A percentile compares a stretch with the other conserved stretches of the same genome.
Evolutionary conservation across 495 filamentous ascomycete species (phyloP).

Genomic region (Thermothielavioides terrestris): DNA sequence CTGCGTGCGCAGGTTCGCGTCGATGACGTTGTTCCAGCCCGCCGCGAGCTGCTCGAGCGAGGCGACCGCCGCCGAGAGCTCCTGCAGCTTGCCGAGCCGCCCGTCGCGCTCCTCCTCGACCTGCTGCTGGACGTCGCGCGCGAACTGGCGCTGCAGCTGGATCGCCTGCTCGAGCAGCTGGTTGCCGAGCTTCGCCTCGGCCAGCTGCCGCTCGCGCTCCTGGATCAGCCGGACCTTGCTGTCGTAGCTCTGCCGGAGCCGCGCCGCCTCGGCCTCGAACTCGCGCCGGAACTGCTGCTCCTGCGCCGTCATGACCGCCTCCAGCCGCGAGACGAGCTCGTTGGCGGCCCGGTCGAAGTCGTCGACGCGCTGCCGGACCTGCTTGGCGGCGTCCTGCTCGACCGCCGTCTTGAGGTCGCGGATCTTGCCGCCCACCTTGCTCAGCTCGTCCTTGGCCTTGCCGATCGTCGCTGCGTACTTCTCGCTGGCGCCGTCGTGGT

Average conservation of each 20-base stretch:
- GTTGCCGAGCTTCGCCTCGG: slow-evolving; percentile 73
- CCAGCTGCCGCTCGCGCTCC: slow-evolving; percentile 60
- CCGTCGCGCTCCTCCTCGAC: slow-evolving; percentile 86
- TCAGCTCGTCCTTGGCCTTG: slow-evolving; percentile 78
- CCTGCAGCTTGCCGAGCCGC: slow-evolving; percentile 74
- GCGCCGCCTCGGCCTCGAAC: slow-evolving; percentile 80
- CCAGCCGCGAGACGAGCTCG: slow-evolving; percentile 73
- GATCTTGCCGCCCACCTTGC: slow-evolving; percentile 66
- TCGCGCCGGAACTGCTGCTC: slow-evolving; percentile 75
- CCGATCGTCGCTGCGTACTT: slow-evolving; percentile 67
- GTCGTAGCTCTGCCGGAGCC: slow-evolving; percentile 64
- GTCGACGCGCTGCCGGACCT: slow-evolving; percentile 59
- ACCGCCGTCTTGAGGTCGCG: slow-evolving; percentile 55
- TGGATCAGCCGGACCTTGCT: slow-evolving; percentile 69
- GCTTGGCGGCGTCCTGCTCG: slow-evolving; percentile 62
- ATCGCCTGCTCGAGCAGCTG: slow-evolving; percentile 86
- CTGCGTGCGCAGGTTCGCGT: slow-evolving; percentile 84
- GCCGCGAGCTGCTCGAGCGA: slow-evolving; percentile 79
- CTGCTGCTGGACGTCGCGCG: slow-evolving; percentile 63
- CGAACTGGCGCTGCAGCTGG: slow-evolving; percentile 73
- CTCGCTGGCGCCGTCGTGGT: slow-evolving; percentile 63
- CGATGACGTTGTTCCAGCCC: slow-evolving; percentile 79
- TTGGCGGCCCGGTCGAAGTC: slow-evolving; percentile 41
- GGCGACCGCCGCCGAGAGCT: slow-evolving; percentile 63
- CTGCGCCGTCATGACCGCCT: slow-evolving; percentile 62